These are phyloP conservation scores for Martensiomyces pterosporus DNA, from an alignment of 192 early-diverging fungal species.

Conservation along the genomic window DNA sequence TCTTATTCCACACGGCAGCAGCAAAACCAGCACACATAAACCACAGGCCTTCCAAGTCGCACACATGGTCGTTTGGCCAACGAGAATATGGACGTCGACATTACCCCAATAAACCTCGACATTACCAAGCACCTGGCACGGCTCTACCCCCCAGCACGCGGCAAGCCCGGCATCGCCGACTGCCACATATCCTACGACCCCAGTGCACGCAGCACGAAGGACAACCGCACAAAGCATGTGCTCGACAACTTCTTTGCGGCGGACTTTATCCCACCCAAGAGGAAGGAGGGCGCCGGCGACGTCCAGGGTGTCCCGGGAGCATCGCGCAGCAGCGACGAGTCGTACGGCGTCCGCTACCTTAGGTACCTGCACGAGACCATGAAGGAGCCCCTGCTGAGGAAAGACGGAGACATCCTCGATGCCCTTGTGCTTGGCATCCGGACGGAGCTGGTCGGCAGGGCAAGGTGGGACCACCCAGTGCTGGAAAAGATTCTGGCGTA, in stretches of 20 bases:
- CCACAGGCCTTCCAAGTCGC: no score
- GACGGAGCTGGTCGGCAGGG: background rate
- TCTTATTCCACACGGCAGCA: no score
- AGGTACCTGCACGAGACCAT: constrained; percentile 24
- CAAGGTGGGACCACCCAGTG: constrained; percentile 9
- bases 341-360: constrained; percentile 37
- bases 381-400: constrained; percentile 3
- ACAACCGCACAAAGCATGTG: background rate
- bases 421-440: background rate
- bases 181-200: background rate
- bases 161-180: background rate
- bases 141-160: constrained; percentile 16
- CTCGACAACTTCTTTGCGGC: constrained; percentile 45
- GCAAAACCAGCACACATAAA: no score
- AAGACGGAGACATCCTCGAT: background rate
- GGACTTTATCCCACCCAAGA: constrained; percentile 37
- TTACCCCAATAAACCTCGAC: constrained; percentile 40
- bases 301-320: background rate
- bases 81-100: constrained; percentile 39
- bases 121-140: constrained; percentile 30
- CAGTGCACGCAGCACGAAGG: background rate
- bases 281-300: constrained; percentile 2
- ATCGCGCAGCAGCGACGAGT: constrained; percentile 26
- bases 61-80: no score
- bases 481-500: constrained; percentile 34